Base-by-base conservation (phyloP, 371 early-diverging fungal genomes). In the Saksenaea vasiformis region DNA sequence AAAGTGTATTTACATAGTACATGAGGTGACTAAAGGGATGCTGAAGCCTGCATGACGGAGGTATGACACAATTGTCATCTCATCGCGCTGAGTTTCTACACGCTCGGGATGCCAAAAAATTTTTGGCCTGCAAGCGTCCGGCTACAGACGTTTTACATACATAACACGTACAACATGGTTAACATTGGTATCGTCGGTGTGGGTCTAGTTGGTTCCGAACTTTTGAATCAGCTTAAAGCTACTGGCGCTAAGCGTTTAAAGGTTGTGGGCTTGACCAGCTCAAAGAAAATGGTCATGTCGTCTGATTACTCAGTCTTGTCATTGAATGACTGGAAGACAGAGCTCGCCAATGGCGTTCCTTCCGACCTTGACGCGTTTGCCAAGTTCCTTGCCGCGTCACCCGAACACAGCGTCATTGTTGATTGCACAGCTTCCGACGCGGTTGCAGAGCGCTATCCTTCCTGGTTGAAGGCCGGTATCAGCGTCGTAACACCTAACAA, bases 401-500 rank as follows among this genome's bases (percentile, higher is more conserved):
- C 65, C 24, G 79, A 66, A 56, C 89, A 82, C 39, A 78, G 86
- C 13, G 84, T 91, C 11, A 79, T 98, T 31, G 87, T 98, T 47
- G 99, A 98, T 76, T 95, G 96, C 80, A 98, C 98, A 39, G 87
- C 95, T 19, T 88, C 86, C 68, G 90, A 92, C 59, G 64, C 79
- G 14, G 85, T 98, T 9, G 95, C 96, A 35, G 69, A 74, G 3
- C 79, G 78, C 56, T 98, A 98, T 76, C 94, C 95, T 41, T 53
- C 74, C 19, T 95, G 93, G 92, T 80, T 97, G 56, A 67, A 80
- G 58, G 68, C 76, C 51, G 95, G 96, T 22, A 72, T 95, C 58
- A 91, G 92, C 67, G 79, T 98, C 27, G 96, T 97, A 54, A 97
- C 99, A 14, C 96, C 99, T 58, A 98, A 98, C 91, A 98, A 98